These are phyloP conservation scores for Candida oleophila DNA, from an alignment of 805 yeast species.

Conservation along the genomic window DNA sequence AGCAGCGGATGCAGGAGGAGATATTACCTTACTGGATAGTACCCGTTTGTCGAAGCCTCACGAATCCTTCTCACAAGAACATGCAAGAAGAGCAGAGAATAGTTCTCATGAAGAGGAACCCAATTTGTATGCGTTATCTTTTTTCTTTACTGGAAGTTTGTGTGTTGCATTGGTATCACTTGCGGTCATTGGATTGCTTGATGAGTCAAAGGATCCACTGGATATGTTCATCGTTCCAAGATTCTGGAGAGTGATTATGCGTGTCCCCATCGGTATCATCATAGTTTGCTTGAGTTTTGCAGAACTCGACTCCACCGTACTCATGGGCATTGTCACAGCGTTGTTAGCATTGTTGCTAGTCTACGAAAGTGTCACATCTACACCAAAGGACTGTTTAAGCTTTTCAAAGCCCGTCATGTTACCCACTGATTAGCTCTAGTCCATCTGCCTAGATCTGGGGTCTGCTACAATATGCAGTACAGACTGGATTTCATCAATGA, in stretches of 20 bases:
- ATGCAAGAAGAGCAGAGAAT: not conserved
- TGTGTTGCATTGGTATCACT: slow-evolving; percentile 42
- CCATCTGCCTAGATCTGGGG: too few species aligned
- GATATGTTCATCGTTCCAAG: slow-evolving; percentile 29
- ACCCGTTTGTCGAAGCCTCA: slow-evolving; percentile 5
- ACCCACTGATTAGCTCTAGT: too few species aligned
- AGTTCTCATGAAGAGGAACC: slow-evolving; percentile 28
- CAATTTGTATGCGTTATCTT: slow-evolving; percentile 41
- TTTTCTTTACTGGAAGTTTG: slow-evolving; percentile 55
- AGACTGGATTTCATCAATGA: not conserved
- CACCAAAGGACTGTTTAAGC: slow-evolving; percentile 17
- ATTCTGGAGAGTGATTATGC: slow-evolving; percentile 36
- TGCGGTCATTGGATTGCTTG: slow-evolving; percentile 42
- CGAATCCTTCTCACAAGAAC: not conserved
- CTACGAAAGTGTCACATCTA: slow-evolving; percentile 36
- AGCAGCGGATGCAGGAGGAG: slow-evolving; percentile 61
- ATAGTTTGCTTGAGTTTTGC: slow-evolving; percentile 45
- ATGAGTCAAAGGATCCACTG: slow-evolving; percentile 42
- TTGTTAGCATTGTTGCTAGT: slow-evolving; percentile 30
- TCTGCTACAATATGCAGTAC: not conserved
- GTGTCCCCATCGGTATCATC: slow-evolving; percentile 40
- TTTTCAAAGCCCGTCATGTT: too few species aligned
- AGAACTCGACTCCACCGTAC: slow-evolving; percentile 33
- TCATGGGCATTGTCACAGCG: slow-evolving; percentile 43
- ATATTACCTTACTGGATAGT: slow-evolving; percentile 34